Evolutionary conservation across 1,284 basidiomycete genomes (phyloP), one percentile per base, ranked within the genome.

Genomic region (Termitomyces sp.): DNA sequence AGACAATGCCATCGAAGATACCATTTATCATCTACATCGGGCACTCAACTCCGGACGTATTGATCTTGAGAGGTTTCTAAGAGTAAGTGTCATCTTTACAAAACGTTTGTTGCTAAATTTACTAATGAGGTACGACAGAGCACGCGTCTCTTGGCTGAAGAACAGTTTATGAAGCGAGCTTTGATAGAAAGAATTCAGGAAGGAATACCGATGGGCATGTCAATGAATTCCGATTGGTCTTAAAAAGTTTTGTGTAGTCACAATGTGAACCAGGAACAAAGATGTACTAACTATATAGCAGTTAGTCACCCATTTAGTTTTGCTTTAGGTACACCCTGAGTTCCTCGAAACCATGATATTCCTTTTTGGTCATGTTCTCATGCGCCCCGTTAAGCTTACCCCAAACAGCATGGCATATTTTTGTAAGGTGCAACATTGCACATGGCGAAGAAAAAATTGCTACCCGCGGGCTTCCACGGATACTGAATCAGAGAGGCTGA

Each of bases 1-100:
- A 68, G 97, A 99, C 69, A 94, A 95, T 62, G 94, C 96, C 0
- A 93, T 99, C 62, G 94, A 97, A 69, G 97, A 99, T 70, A 96
- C 96, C 24, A 88, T 98, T 55, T 99, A 98, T 72, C 95, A 99
- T 67, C 80, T 99, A 48, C 93, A 95, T 53, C 83, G 95, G 53
- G 96, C 94, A 3, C 76, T 99, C 58, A 96, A 96, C 65, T 79
- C 89, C 41, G 95, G 96, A 8, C 81, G 91, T 52, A 87, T 97
- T 58, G 94, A 97, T 73, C 79, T 97, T 54, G 93, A 97, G 66
- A 80, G 89, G 41, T 97, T 95, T 75, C 74, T 96, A 55, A 86
- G 93, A 74, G 92, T 91, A 66, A 62, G 85, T 64, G 54, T 49
- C 21, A 24, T 24, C 41, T 56, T 50, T 37, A 35, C 9, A 4